These are phyloP conservation scores for Sugiyamaella xylanicola DNA, from an alignment of 1,139 yeast genomes.

Conservation along the genomic window DNA sequence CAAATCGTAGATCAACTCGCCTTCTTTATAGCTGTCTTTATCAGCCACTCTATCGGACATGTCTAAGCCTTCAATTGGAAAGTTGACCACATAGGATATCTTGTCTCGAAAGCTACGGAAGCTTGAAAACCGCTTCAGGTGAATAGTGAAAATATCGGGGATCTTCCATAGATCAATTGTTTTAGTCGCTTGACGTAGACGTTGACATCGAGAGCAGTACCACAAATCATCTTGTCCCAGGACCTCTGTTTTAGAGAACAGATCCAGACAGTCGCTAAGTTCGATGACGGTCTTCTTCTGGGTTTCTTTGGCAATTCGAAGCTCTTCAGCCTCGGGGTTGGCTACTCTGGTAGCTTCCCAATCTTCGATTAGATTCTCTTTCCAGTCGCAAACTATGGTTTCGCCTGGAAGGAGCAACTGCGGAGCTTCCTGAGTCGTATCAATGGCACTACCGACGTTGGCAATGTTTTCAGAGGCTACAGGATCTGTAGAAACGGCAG, in stretches of 20 bases:
- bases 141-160: constrained; percentile 88
- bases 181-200: constrained; percentile 88
- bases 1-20: constrained; percentile 65
- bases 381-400: constrained; percentile 77
- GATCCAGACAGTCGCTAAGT: constrained; percentile 70
- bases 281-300: constrained; percentile 55
- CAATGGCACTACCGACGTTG: constrained; percentile 6
- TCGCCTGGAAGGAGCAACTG: constrained; percentile 44
- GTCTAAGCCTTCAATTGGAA: constrained; percentile 84
- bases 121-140: constrained; percentile 86
- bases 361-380: constrained; percentile 28
- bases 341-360: constrained; percentile 31
- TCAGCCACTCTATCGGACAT: constrained; percentile 57
- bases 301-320: constrained; percentile 47
- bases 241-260: constrained; percentile 81
- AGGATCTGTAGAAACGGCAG: no score
- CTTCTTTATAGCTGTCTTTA: constrained; percentile 41
- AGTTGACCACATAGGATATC: constrained; percentile 79
- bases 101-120: constrained; percentile 87
- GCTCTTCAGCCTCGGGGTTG: constrained; percentile 50
- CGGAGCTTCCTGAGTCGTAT: constrained; percentile 5
- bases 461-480: no score
- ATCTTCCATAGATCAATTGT: constrained; percentile 89
- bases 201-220: constrained; percentile 91
- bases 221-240: constrained; percentile 89